Percentiles rank a stretch among this genome's conserved stretches.
Conservation (phyloP, 148 eudicot genomes). For the Camellia japonica region DNA sequence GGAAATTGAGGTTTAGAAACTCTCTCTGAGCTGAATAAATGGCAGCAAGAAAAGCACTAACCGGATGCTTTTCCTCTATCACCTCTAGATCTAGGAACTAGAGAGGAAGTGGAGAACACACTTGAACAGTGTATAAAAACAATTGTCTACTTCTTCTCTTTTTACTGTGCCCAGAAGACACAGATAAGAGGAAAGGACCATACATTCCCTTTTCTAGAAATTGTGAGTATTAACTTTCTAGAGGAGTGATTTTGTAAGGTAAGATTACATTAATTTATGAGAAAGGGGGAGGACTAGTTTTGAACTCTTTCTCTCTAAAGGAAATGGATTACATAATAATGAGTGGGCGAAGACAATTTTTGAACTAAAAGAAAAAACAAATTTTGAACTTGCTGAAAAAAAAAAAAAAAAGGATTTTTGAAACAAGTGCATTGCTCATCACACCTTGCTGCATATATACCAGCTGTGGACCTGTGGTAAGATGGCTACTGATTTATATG, state of each 20-base stretch:
- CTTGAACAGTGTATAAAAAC: not conserved
- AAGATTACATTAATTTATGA: not conserved
- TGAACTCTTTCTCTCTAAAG: not conserved
- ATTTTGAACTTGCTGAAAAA: not conserved
- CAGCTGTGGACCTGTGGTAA: conserved; percentile 10
- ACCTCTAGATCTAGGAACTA: too few relatives aligned
- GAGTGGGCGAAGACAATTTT: not conserved
- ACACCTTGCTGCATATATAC: not conserved
- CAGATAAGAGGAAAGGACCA: not conserved
- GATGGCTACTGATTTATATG: not conserved
- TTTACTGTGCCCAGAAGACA: not conserved
- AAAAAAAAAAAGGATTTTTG: not conserved
- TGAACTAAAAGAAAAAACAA: not conserved
- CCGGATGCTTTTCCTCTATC: not conserved
- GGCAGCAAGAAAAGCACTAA: not conserved
- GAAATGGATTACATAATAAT: not conserved
- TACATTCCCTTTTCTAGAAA: not conserved
- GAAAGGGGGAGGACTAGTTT: not conserved
- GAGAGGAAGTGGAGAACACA: not conserved
- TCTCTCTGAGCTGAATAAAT: not conserved
- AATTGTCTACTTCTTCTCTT: not conserved
- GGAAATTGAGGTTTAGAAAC: not conserved
- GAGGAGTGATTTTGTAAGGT: not conserved
- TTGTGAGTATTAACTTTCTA: conserved; percentile 1
- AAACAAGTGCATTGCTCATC: not conserved